Percentiles rank a stretch among this genome's conserved stretches.
These are phyloP conservation scores for Pholiota adiposa DNA, from an alignment of 1,284 basidiomycete genomes.

Conservation along the genomic window DNA sequence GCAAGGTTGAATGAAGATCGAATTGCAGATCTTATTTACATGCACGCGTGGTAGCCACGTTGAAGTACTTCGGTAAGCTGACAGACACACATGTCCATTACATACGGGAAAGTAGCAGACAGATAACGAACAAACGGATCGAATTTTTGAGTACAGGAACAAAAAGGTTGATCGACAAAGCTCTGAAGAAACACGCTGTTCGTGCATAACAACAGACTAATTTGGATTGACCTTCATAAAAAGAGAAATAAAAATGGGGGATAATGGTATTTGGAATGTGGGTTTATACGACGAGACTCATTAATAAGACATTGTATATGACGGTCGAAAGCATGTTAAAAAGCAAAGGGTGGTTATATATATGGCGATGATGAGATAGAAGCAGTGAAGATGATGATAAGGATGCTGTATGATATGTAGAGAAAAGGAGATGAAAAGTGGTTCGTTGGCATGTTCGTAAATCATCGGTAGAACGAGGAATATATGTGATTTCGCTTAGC, in stretches of 20 bases:
- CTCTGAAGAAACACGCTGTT: neutral
- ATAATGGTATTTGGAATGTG: slow-evolving; percentile 11
- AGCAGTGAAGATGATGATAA: slow-evolving; percentile 6
- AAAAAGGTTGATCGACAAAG: neutral
- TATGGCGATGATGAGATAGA: slow-evolving; percentile 9
- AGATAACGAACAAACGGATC: neutral
- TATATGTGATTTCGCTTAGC: slow-evolving; percentile 2
- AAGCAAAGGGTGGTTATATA: slow-evolving; percentile 11
- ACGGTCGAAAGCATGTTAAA: slow-evolving; percentile 12
- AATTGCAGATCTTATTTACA: no score
- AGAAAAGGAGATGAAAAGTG: neutral
- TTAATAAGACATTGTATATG: slow-evolving; percentile 8
- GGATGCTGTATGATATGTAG: neutral
- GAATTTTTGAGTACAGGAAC: neutral
- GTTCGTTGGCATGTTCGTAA: slow-evolving; percentile 11
- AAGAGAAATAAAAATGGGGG: slow-evolving; percentile 14
- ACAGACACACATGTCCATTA: neutral
- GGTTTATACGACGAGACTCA: slow-evolving; percentile 10
- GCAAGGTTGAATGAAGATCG: no score
- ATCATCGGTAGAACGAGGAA: slow-evolving; percentile 1
- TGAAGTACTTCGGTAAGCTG: neutral
- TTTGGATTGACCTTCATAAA: neutral
- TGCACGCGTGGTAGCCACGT: no score
- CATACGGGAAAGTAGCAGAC: neutral
- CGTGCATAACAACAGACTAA: neutral